These are phyloP conservation scores for Suillus subaureus DNA, from an alignment of 768 basidiomycete species.

Conservation along the genomic window DNA sequence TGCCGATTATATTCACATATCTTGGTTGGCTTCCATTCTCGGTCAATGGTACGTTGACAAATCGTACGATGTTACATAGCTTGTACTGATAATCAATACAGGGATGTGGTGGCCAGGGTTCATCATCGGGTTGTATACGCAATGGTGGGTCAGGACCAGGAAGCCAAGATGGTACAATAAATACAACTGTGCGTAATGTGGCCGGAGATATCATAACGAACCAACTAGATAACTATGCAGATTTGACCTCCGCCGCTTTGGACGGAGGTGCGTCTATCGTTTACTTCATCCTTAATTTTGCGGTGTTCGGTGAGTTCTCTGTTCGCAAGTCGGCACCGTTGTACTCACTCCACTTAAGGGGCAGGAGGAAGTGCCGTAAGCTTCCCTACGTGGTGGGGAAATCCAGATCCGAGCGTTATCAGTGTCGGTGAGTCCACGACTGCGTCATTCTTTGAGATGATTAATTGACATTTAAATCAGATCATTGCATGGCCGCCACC, in stretches of 20 bases:
- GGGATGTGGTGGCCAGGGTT: constrained; percentile 52
- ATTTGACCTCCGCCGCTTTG: constrained; percentile 48
- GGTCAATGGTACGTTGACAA: constrained; percentile 22
- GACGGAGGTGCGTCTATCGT: constrained; percentile 53
- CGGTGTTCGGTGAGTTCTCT: constrained; percentile 27
- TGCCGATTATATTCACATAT: constrained; percentile 25
- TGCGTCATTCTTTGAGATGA: not conserved
- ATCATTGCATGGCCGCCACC: constrained; percentile 4
- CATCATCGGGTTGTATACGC: constrained; percentile 49
- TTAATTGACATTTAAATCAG: not conserved
- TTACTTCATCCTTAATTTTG: constrained; percentile 48
- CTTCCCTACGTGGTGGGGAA: constrained; percentile 51
- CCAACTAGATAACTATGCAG: constrained; percentile 16
- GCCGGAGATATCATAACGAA: not conserved
- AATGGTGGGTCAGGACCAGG: constrained; percentile 50
- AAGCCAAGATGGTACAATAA: constrained; percentile 51
- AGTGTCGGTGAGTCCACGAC: constrained; percentile 14
- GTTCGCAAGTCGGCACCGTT: constrained; percentile 21
- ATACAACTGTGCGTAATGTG: constrained; percentile 22
- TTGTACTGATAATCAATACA: not conserved
- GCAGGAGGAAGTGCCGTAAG: constrained; percentile 44
- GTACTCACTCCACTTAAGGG: constrained; percentile 33
- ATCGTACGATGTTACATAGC: not conserved
- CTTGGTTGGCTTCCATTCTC: constrained; percentile 28
- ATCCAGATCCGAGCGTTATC: constrained; percentile 21